A percentile compares a stretch with the other conserved stretches of the same genome.
phyloP scores from a whole-genome alignment of 768 basidiomycete genomes.

The Russula lepida region DNA sequence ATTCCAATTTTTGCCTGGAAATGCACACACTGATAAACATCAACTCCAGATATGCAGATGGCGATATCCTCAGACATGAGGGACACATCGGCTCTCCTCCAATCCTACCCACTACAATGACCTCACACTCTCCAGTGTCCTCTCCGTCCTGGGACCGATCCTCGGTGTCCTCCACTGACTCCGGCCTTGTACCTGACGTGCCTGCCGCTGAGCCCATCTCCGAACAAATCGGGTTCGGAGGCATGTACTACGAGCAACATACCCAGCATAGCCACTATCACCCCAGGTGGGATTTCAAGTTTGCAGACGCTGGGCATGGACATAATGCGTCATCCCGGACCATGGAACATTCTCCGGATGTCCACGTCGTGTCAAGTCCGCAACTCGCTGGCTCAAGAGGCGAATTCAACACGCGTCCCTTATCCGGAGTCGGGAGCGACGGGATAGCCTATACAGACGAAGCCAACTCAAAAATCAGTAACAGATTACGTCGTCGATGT shows the following conservation, averaged over 20 bases:
- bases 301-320: background rate
- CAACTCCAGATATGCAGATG: background rate
- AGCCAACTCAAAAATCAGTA: conserved; percentile 70
- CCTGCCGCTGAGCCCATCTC: background rate
- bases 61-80: background rate
- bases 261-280: background rate
- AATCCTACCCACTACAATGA: background rate
- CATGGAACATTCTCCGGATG: background rate
- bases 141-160: conserved; percentile 7
- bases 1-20: background rate
- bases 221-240: conserved; percentile 1
- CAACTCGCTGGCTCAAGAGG: background rate
- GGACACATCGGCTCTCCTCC: background rate
- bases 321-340: background rate
- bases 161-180: conserved; percentile 9
- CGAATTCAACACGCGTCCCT: background rate
- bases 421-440: background rate
- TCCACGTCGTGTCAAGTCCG: background rate
- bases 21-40: background rate
- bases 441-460: conserved; percentile 49
- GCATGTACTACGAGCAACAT: conserved; percentile 8
- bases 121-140: background rate
- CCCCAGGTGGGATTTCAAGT: background rate
- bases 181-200: background rate
- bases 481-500: conserved; percentile 64